Conservation (phyloP, 2,329 filamentous ascomycete genomes). For the Endoconidiophora polonica region DNA sequence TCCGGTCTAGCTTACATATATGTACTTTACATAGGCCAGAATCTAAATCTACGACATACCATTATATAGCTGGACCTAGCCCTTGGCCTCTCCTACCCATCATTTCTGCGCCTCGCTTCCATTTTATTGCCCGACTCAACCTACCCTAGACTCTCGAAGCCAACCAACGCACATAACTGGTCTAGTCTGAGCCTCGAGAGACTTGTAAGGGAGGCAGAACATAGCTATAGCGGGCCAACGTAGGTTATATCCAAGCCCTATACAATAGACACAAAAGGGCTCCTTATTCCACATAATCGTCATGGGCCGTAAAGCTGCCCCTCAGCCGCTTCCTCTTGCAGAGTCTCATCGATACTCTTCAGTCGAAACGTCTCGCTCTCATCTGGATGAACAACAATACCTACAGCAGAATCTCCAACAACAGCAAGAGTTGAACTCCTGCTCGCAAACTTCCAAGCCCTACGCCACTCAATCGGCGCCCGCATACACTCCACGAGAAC, state of each 20-base stretch:
- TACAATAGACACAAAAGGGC: background rate
- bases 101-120: too few relatives aligned
- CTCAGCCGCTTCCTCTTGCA: conserved; percentile 39
- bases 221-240: too few relatives aligned
- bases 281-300: conserved; percentile 11
- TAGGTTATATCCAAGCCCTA: background rate
- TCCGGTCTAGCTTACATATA: too few relatives aligned
- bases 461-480: background rate
- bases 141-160: too few relatives aligned
- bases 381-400: background rate
- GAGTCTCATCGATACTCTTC: conserved; percentile 16
- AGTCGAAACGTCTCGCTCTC: conserved; percentile 2
- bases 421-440: background rate
- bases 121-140: too few relatives aligned
- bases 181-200: too few relatives aligned
- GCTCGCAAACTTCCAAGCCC: background rate
- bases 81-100: too few relatives aligned
- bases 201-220: too few relatives aligned
- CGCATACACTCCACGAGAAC: conserved; percentile 18
- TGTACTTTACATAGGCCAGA: too few relatives aligned
- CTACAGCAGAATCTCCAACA: background rate
- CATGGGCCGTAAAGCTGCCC: conserved; percentile 43
- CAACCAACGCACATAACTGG: background rate
- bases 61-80: too few relatives aligned
- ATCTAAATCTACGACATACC: too few relatives aligned